Conservation (phyloP, 495 filamentous ascomycete genomes). For the Diplogelasinospora grovesii region DNA sequence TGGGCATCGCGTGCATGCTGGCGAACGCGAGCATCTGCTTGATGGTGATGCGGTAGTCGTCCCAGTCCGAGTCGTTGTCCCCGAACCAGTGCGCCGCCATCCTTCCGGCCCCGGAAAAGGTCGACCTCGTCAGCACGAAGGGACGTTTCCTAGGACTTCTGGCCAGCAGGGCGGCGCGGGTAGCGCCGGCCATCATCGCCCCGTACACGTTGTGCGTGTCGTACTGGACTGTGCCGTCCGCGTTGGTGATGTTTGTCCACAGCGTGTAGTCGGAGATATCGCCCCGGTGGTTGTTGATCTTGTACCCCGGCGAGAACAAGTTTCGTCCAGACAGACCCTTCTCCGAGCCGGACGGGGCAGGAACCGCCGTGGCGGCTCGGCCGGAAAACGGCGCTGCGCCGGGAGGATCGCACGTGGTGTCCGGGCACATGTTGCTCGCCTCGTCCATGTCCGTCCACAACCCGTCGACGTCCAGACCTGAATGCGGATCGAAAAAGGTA, state of each 20-base stretch:
- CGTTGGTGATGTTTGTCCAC: slow-evolving; percentile 66
- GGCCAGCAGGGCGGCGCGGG: slow-evolving; percentile 56
- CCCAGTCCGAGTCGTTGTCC: slow-evolving; percentile 73
- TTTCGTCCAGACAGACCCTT: slow-evolving; percentile 56
- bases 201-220: slow-evolving; percentile 85
- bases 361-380: not conserved
- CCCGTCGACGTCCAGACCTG: slow-evolving; percentile 74
- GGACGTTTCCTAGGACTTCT: slow-evolving; percentile 60
- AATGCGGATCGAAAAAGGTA: slow-evolving; percentile 56
- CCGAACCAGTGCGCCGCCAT: slow-evolving; percentile 85
- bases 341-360: slow-evolving; percentile 6
- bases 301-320: slow-evolving; percentile 63
- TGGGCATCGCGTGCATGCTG: slow-evolving; percentile 69
- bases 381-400: too few relatives aligned
- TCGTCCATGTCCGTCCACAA: slow-evolving; percentile 84
- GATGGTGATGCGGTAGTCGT: slow-evolving; percentile 65
- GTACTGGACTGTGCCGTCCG: slow-evolving; percentile 63
- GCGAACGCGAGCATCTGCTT: slow-evolving; percentile 64
- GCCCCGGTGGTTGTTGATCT: slow-evolving; percentile 62
- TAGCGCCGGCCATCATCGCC: slow-evolving; percentile 68
- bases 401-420: slow-evolving; percentile 15
- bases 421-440: slow-evolving; percentile 21
- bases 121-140: slow-evolving; percentile 61
- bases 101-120: slow-evolving; percentile 53
- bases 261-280: slow-evolving; percentile 64